phyloP scores from a whole-genome alignment of 129 eudicot species.

The Scalesia atractyloides region DNA sequence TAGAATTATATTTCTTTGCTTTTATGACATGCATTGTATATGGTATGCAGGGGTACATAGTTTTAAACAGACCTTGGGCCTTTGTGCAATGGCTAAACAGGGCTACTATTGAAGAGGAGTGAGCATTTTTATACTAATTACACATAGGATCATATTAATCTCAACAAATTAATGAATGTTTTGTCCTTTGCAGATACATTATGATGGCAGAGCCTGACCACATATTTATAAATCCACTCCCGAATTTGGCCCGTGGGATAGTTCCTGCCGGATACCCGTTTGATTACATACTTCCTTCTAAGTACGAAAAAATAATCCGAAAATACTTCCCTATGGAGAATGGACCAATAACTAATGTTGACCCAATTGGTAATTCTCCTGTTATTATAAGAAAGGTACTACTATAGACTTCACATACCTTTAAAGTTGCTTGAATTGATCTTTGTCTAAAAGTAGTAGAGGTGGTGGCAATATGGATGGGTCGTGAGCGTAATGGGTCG shows the following conservation, averaged over 20 bases:
- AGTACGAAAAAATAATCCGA: conserved; percentile 54
- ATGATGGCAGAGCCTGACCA: conserved; percentile 84
- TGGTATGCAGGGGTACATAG: conserved; percentile 66
- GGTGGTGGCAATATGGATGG: conserved; percentile 1
- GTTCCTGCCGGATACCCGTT: conserved; percentile 65
- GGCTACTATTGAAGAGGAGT: conserved; percentile 69
- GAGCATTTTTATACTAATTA: conserved; percentile 31
- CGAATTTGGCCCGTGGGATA: conserved; percentile 60
- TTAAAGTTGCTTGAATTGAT: conserved; percentile 1
- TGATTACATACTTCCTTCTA: conserved; percentile 58
- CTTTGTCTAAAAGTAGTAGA: background rate
- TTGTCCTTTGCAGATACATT: conserved; percentile 48
- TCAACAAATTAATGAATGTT: conserved; percentile 19
- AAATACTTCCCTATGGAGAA: conserved; percentile 52
- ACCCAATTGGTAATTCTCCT: conserved; percentile 78
- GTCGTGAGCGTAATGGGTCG: background rate
- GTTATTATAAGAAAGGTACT: conserved; percentile 66
- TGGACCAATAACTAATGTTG: conserved; percentile 65
- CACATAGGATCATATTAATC: background rate
- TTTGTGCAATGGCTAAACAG: conserved; percentile 74
- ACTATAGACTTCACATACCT: background rate
- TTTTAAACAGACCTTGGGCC: conserved; percentile 80
- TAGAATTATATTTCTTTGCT: background rate
- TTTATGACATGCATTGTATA: conserved; percentile 19
- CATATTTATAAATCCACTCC: conserved; percentile 61